Evolutionary conservation across 352 stramenopile genomes (phyloP), one percentile per base, ranked within the genome.

Genomic region (Globisporangium megalacanthum): DNA sequence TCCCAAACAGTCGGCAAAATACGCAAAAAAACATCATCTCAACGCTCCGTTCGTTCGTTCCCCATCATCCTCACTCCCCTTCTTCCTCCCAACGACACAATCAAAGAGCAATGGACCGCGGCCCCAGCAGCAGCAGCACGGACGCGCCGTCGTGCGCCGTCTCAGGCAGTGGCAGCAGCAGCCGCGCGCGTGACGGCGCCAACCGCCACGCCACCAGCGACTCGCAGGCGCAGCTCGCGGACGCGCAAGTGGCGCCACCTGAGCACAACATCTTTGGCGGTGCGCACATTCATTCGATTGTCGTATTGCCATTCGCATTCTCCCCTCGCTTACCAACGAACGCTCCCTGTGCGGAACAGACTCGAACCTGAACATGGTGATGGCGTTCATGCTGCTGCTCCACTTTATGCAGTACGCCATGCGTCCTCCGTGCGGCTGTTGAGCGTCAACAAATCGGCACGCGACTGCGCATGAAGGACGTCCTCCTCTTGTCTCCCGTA

Each of bases 381-480:
- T 94, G 75, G 77, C 84, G 72, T 88, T 92, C 62, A 77, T 94
- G 70, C 66, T 94, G 54, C 52, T 92, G 62, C 68, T 94, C 37
- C 81, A 94, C 62, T 91, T 94, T 20, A 89, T 94, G 80, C 83
- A 92, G 59, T 90, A 93, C 60, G 79, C 82, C 15, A 93, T 94
- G 85, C 83, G 81, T 37, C 72, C 76, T n/a, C 83, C 75, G 2
- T 94, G 85, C 54, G 84, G 82, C 19, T 94, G 85, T 63, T 94
- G 75, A 81, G 35, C n/a, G 9, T 29, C 9, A n/a, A 1, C 25
- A 29, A n/a, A n/a, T n/a, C 25, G 25, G 25, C 25, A 29, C 25
- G 25, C 25, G 25, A 29, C 25, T 29, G 25, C 4, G 25, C 25
- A 29, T 29, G 25, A 29, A 29, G 25, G 25, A 29, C 25, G 25